Evolutionary conservation across 2,329 filamentous ascomycete species (phyloP), one percentile per base, ranked within the genome.

Genomic region (Beauveria brongniartii): DNA sequence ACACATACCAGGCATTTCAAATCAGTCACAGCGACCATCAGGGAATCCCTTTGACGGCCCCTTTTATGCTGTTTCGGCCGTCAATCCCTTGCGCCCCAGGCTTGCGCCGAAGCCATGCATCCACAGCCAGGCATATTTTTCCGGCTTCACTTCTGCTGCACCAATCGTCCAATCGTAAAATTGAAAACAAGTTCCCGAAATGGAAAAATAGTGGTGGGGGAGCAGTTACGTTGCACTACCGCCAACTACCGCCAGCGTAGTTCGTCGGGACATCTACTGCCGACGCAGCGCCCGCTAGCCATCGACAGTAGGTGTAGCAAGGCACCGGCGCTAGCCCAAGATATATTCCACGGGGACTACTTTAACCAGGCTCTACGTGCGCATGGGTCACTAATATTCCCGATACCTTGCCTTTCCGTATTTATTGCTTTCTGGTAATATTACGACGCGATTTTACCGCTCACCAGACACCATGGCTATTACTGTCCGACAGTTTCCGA

Each of bases 401-500:
- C 37, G 14, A 14, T 46, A 37, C 34, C 5, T 37, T 37, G 20
- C 8, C n/a, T 20, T 37, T 7, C 6, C 6, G n/a, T 24, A 12
- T 34, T 34, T 1, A 47, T 50, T 58, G 9, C 30, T 37, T 14
- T 14, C 22, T 41, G 34, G 34, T 37, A 37, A 37, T 37, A 37
- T 37, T 16, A 37, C 12, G 3, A 10, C 10, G 30, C 12, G 10
- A 8, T 56, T 3, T 28, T 20, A n/a, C 28, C 12, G 7, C 16
- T n/a, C 14, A 46, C 37, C 10, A 26, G 40, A 34, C 52, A 68
- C 46, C 52, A 82, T 82, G 80, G 72, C 78, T 66, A 75, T 76
- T 66, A 12, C 41, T 40, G 80, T 80, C 63, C 78, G 75, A 65
- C 70, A 79, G 8, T 92, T 92, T 67, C 89, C 89, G 52, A 88